phyloP scores from a whole-genome alignment of 805 yeast genomes.

The Yamadazyma akitaensis region DNA sequence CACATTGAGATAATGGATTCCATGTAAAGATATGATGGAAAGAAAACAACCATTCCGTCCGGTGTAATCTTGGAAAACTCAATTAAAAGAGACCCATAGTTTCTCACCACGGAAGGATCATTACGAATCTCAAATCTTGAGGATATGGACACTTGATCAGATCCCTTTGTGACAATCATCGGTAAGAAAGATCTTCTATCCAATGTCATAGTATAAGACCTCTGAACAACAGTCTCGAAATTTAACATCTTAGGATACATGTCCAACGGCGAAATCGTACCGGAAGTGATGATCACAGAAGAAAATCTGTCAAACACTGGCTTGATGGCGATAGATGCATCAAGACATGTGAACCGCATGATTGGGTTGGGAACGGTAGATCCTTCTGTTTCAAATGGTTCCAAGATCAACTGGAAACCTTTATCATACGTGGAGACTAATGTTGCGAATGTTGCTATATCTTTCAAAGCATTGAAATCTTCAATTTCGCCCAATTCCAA shows the following conservation, averaged over 20 bases:
- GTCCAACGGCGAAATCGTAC: conserved; percentile 96
- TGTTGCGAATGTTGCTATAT: conserved; percentile 95
- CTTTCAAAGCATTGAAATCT: conserved; percentile 89
- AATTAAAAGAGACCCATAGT: conserved; percentile 87
- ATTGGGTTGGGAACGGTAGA: conserved; percentile 96
- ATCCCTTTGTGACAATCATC: conserved; percentile 93
- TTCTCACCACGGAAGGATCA: conserved; percentile 96
- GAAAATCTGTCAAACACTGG: conserved; percentile 93
- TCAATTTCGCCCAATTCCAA: conserved; percentile 85
- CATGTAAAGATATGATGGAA: conserved; percentile 96
- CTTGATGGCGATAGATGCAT: conserved; percentile 96
- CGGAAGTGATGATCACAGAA: conserved; percentile 92
- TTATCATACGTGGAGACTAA: conserved; percentile 90
- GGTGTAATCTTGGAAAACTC: conserved; percentile 96
- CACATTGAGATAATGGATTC: conserved; percentile 97
- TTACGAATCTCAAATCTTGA: conserved; percentile 95
- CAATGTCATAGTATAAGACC: conserved; percentile 93
- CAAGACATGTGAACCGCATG: conserved; percentile 87
- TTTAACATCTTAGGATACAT: conserved; percentile 98
- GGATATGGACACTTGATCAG: conserved; percentile 96
- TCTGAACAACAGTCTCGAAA: conserved; percentile 89
- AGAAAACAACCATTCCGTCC: conserved; percentile 96
- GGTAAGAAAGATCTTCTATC: conserved; percentile 92
- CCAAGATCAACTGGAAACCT: conserved; percentile 88
- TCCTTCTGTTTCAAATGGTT: conserved; percentile 93